phyloP scores from a whole-genome alignment of 106 monocot species.

The Acorus calamus region DNA sequence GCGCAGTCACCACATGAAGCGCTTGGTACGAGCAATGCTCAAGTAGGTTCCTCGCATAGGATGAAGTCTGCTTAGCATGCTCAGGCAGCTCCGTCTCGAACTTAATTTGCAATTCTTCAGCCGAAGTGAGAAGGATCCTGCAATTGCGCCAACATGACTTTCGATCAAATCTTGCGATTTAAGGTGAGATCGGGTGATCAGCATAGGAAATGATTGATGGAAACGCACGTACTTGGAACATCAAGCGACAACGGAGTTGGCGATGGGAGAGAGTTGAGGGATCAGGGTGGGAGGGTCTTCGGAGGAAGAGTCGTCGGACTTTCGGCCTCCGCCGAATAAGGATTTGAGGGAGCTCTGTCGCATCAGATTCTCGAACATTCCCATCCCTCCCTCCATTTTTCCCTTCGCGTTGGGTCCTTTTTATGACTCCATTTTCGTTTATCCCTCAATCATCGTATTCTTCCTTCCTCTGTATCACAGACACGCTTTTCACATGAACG shows the following conservation, averaged over 20 bases:
- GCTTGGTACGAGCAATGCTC: slow-evolving; percentile 68
- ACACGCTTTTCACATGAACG: too few relatives aligned
- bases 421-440: too few relatives aligned
- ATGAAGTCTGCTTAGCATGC: slow-evolving; percentile 26
- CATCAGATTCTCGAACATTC: slow-evolving; percentile 8
- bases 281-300: slow-evolving; percentile 6
- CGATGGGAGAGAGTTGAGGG: slow-evolving; percentile 47
- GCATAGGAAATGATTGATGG: not conserved
- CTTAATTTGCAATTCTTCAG: slow-evolving; percentile 39
- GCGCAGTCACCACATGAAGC: slow-evolving; percentile 35
- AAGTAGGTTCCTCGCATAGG: slow-evolving; percentile 61
- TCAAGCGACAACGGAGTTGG: slow-evolving; percentile 62
- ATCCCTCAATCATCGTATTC: too few relatives aligned
- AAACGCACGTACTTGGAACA: slow-evolving; percentile 40
- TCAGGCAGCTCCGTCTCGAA: slow-evolving; percentile 51
- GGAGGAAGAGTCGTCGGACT: slow-evolving; percentile 2
- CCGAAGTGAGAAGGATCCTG: slow-evolving; percentile 56
- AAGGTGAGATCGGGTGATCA: not conserved
- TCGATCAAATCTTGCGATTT: too few relatives aligned
- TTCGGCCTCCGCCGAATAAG: slow-evolving; percentile 10
- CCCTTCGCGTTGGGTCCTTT: too few relatives aligned
- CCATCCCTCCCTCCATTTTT: slow-evolving; percentile 10
- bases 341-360: slow-evolving; percentile 6
- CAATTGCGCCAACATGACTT: slow-evolving; percentile 1
- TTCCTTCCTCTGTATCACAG: too few relatives aligned